Evolutionary conservation across 164 flowering plant genomes (phyloP).

Genomic region (Stephania cephalantha): DNA sequence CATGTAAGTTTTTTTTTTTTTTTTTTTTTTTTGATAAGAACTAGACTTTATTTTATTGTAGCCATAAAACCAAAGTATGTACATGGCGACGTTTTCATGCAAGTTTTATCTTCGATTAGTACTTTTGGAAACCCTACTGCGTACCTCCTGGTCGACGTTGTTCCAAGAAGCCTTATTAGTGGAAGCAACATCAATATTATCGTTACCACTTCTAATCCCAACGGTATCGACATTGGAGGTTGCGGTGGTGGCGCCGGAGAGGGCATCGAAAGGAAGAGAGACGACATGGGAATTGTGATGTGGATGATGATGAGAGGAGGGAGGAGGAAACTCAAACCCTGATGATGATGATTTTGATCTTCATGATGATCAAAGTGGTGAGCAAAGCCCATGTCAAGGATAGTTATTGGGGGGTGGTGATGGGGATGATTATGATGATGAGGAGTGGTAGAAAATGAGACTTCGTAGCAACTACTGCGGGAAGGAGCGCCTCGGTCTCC

Average conservation of each 20-base stretch:
- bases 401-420: neutral
- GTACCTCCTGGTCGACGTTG: conserved; percentile 23
- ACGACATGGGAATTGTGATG: conserved; percentile 14
- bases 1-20: too few relatives aligned
- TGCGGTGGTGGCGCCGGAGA: neutral
- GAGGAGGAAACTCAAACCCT: conserved; percentile 36
- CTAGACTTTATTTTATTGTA: too few relatives aligned
- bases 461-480: conserved; percentile 19
- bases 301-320: conserved; percentile 19
- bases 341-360: conserved; percentile 26
- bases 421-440: conserved; percentile 6
- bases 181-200: conserved; percentile 10
- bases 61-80: too few relatives aligned
- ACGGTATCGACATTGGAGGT: neutral
- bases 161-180: conserved; percentile 27
- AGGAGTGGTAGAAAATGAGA: conserved; percentile 24
- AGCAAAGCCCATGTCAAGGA: conserved; percentile 40
- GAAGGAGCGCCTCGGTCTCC: conserved; percentile 23
- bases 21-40: too few relatives aligned
- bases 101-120: too few relatives aligned
- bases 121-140: conserved; percentile 7
- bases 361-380: conserved; percentile 28
- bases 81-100: too few relatives aligned
- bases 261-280: conserved; percentile 20
- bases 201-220: conserved; percentile 21